Base-by-base conservation (phyloP, 306 rosid genomes). In the Dalbergia cochinchinensis region DNA sequence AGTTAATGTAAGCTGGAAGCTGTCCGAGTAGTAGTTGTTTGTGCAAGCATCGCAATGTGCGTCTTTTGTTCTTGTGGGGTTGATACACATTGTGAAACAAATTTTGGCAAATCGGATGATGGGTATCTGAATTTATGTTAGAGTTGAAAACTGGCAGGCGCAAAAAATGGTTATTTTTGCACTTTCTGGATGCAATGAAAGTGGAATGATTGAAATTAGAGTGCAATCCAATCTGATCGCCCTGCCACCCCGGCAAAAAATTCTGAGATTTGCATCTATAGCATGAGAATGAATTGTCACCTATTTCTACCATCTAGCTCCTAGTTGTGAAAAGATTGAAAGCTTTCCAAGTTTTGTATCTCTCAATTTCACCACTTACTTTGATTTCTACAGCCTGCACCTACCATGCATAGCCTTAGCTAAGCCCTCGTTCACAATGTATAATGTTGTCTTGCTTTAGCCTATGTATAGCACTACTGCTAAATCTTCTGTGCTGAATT, bases 401-500 rank as follows among this genome's bases (percentile, higher is more conserved):
- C 0, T 42, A 44, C 31, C 18, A 14, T 54, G 61, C 58, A 15
- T 68, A 41, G 47, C 58, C 59, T 19, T 57, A 16, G 57, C 44
- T 44, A 59, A 6, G 19, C 35, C 16, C 45, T 10, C 35, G 37
- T 41, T 54, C 35, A 42, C n/a, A 7, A 19, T 78, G 14, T 60
- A 15, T 51, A 31, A 59, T 18, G 20, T 48, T 41, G 11, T 63
- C 64, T 39, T 64, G 45, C 11, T 63, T 70, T 65, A 67, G 39
- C 60, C 57, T 41, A 31, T 35, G 6, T 60, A 59, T 15, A 10
- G 8, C 64, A 44, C 31, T 45, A 53, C 55, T 37, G 11, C 22
- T 72, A 33, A 61, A 68, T 47, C 65, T 8, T 66, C 8, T 71
- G 4, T 48, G 57, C 37, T 37, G 51, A n/a, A 26, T 71, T 65